A percentile compares a stretch with the other conserved stretches of the same genome.
Evolutionary conservation across 2,329 filamentous ascomycete genomes (phyloP).

Genomic region (Fonsecaea pugnacius): DNA sequence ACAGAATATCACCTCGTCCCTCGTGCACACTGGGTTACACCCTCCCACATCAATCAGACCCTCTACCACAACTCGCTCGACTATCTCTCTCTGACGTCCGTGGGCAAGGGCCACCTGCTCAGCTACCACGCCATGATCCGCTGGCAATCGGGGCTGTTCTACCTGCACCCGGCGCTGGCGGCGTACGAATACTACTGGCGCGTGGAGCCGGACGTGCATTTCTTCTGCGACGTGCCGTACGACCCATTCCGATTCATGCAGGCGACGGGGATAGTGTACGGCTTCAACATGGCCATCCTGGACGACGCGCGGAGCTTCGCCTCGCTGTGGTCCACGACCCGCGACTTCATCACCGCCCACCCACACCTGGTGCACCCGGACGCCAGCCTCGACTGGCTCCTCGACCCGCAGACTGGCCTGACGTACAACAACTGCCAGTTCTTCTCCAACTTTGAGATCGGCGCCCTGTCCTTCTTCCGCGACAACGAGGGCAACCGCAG

Average conservation of each 20-base stretch:
- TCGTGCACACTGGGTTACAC: slow-evolving; percentile 41
- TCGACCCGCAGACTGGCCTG: slow-evolving; percentile 42
- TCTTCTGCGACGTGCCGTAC: slow-evolving; percentile 55
- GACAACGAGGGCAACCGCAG: slow-evolving; percentile 46
- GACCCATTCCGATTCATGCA: slow-evolving; percentile 46
- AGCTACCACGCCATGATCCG: slow-evolving; percentile 49
- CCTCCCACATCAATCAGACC: slow-evolving; percentile 39
- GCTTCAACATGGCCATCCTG: slow-evolving; percentile 59
- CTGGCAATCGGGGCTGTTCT: slow-evolving; percentile 49
- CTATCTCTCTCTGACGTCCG: slow-evolving; percentile 43
- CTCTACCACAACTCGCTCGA: slow-evolving; percentile 43
- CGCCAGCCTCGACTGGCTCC: slow-evolving; percentile 56
- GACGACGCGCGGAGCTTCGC: slow-evolving; percentile 52
- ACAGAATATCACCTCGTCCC: slow-evolving; percentile 43
- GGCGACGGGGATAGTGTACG: slow-evolving; percentile 44
- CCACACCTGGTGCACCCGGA: slow-evolving; percentile 53
- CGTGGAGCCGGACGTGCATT: slow-evolving; percentile 64
- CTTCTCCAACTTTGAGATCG: slow-evolving; percentile 61
- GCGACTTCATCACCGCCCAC: slow-evolving; percentile 53
- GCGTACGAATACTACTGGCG: slow-evolving; percentile 65
- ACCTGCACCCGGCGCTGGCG: slow-evolving; percentile 46
- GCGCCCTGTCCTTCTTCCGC: slow-evolving; percentile 55
- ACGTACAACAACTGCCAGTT: slow-evolving; percentile 57
- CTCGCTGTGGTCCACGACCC: slow-evolving; percentile 54
- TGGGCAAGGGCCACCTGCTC: slow-evolving; percentile 44